Evolutionary conservation across 805 yeast genomes (phyloP).

Genomic region (Yamadazyma sp.): DNA sequence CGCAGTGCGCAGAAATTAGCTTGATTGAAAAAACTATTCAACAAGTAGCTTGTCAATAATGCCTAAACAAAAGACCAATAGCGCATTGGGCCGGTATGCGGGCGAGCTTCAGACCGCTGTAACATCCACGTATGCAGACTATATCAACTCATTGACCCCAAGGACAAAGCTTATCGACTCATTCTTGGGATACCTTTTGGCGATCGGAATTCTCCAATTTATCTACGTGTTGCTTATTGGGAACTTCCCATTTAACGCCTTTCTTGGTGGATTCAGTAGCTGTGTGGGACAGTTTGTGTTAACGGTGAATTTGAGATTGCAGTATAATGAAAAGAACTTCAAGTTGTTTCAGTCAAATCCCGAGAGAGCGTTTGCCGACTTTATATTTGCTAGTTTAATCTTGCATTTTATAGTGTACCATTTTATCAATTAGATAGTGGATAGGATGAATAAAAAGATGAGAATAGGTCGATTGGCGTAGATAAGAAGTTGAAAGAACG

Average conservation of each 20-base stretch:
- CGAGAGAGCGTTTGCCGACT: slow-evolving; percentile 82
- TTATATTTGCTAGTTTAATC: slow-evolving; percentile 78
- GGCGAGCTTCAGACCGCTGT: slow-evolving; percentile 22
- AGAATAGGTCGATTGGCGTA: too few species aligned
- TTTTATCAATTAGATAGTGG: slow-evolving; percentile 78
- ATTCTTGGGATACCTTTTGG: slow-evolving; percentile 72
- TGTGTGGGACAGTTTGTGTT: slow-evolving; percentile 96
- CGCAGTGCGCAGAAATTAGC: too few species aligned
- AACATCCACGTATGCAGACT: slow-evolving; percentile 34
- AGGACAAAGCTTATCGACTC: slow-evolving; percentile 69
- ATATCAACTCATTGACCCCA: slow-evolving; percentile 37
- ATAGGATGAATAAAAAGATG: too few species aligned
- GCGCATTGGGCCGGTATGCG: slow-evolving; percentile 1
- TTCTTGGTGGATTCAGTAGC: slow-evolving; percentile 85
- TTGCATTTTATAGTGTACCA: slow-evolving; percentile 88
- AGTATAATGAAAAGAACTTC: slow-evolving; percentile 34
- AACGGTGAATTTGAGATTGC: slow-evolving; percentile 79
- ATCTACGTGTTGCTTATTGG: slow-evolving; percentile 75
- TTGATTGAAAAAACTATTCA: neutral
- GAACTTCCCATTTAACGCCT: slow-evolving; percentile 95
- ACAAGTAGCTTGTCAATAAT: too few species aligned
- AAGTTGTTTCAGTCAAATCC: slow-evolving; percentile 21
- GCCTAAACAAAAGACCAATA: slow-evolving; percentile 5
- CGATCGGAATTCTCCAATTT: slow-evolving; percentile 76
- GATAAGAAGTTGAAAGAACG: too few species aligned